A percentile compares a stretch with the other conserved stretches of the same genome.
phyloP scores from a whole-genome alignment of 2,329 filamentous ascomycete genomes.

The Fusarium miscanthi region DNA sequence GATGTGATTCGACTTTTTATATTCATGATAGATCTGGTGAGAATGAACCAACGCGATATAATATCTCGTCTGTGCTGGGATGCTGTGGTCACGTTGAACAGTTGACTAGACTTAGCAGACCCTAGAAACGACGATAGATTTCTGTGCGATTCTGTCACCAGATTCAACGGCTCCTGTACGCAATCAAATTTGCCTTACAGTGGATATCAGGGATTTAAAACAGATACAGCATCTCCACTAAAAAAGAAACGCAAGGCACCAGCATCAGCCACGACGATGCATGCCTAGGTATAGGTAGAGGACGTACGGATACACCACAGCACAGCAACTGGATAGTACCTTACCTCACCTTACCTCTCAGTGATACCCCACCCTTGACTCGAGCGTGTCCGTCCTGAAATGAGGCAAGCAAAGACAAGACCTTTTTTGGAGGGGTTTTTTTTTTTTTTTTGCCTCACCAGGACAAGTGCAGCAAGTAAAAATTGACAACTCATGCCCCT shows the following conservation, averaged over 20 bases:
- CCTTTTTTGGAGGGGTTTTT: background rate
- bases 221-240: conserved; percentile 16
- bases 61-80: background rate
- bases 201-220: conserved; percentile 28
- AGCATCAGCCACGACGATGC: conserved; percentile 15
- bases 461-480: background rate
- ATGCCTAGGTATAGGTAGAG: too few relatives aligned
- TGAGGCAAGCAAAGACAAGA: background rate
- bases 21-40: background rate
- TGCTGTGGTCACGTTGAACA: conserved; percentile 23
- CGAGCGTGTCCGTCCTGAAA: conserved; percentile 1
- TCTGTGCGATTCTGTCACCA: conserved; percentile 38
- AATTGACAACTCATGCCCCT: conserved; percentile 20
- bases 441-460: background rate
- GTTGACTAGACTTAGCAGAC: conserved; percentile 11
- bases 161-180: conserved; percentile 12
- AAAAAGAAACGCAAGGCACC: conserved; percentile 22
- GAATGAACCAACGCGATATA: background rate
- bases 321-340: background rate
- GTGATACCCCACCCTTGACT: conserved; percentile 4
- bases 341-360: too few relatives aligned
- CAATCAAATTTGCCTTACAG: conserved; percentile 28
- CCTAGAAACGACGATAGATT: conserved; percentile 39
- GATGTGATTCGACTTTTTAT: conserved; percentile 2
- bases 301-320: background rate